Percentiles rank a stretch among this genome's conserved stretches.
Conservation (phyloP, 75 land plant species). For the Picea sitchensis region DNA sequence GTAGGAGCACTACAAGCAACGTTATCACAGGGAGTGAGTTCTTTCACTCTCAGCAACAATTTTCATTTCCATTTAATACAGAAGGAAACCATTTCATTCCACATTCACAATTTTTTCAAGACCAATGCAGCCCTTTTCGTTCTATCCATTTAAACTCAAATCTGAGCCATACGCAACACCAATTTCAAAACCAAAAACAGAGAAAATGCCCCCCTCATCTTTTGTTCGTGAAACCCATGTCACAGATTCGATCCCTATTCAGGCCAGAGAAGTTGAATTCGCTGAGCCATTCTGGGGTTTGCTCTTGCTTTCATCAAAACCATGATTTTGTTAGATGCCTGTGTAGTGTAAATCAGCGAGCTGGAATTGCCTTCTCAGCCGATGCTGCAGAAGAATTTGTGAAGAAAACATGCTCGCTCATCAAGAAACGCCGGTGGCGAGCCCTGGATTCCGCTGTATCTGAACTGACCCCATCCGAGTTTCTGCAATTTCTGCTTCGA, state of each 20-base stretch:
- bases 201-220: neutral
- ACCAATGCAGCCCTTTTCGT: neutral
- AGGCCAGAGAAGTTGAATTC: neutral
- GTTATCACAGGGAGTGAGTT: neutral
- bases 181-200: neutral
- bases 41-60: neutral
- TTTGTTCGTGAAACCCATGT: neutral
- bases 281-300: neutral
- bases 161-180: neutral
- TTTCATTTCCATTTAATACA: neutral
- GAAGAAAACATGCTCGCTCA: conserved; percentile 10
- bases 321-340: conserved; percentile 3
- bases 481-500: conserved; percentile 12
- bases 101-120: neutral
- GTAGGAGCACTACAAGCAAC: neutral
- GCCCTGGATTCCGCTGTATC: conserved; percentile 7
- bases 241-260: too few relatives aligned
- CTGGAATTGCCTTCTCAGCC: neutral
- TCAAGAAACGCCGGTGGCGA: conserved; percentile 22
- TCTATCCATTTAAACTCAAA: neutral
- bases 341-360: neutral
- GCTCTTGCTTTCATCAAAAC: neutral
- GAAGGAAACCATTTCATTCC: neutral
- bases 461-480: neutral
- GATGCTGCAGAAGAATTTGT: conserved; percentile 5